Conservation (phyloP, 345 rosid genomes). For the Dipteronia sinensis region DNA sequence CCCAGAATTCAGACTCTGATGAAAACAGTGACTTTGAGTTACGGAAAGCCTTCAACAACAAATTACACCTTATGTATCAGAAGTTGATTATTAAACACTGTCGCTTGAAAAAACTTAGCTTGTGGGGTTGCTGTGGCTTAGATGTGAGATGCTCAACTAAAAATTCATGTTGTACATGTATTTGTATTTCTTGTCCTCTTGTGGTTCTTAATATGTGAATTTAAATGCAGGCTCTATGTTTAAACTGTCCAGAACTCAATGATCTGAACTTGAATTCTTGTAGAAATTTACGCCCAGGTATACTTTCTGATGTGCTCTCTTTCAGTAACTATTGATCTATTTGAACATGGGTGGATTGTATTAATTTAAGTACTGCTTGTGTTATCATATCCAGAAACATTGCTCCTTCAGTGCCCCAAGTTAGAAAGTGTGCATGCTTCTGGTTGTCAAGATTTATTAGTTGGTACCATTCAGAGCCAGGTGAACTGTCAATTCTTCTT, state of each 20-base stretch:
- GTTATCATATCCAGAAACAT: slow-evolving; percentile 45
- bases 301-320: not conserved
- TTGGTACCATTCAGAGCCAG: slow-evolving; percentile 73
- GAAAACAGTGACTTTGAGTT: slow-evolving; percentile 41
- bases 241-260: slow-evolving; percentile 84
- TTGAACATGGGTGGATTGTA: slow-evolving; percentile 2
- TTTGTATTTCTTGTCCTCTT: not conserved
- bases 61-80: slow-evolving; percentile 65
- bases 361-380: not conserved
- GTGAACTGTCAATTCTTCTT: slow-evolving; percentile 38
- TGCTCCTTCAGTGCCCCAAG: slow-evolving; percentile 88
- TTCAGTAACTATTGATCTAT: not conserved
- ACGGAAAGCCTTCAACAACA: slow-evolving; percentile 49
- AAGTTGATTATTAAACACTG: slow-evolving; percentile 87
- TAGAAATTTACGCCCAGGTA: slow-evolving; percentile 77
- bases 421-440: slow-evolving; percentile 77
- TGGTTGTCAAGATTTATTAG: slow-evolving; percentile 68
- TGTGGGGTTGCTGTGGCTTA: slow-evolving; percentile 98
- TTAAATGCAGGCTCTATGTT: slow-evolving; percentile 76
- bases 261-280: slow-evolving; percentile 89
- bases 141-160: slow-evolving; percentile 60
- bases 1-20: slow-evolving; percentile 35
- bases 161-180: not conserved
- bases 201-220: slow-evolving; percentile 30
- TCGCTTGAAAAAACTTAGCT: slow-evolving; percentile 80